These are phyloP conservation scores for Dendryphion nanum DNA, from an alignment of 2,329 filamentous ascomycete species.

Conservation along the genomic window DNA sequence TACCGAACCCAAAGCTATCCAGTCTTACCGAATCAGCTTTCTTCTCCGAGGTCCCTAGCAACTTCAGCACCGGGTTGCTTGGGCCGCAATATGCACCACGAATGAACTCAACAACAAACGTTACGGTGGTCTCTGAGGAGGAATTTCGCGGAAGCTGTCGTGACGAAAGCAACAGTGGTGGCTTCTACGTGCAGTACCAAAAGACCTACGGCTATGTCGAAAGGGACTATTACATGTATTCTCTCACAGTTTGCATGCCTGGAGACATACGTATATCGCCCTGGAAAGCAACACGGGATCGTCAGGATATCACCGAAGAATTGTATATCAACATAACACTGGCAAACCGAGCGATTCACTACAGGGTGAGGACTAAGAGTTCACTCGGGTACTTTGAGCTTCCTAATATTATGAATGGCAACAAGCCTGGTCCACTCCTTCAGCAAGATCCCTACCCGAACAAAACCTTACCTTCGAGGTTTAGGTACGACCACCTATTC, in stretches of 20 bases:
- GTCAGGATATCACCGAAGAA: slow-evolving; percentile 9
- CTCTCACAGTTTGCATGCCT: slow-evolving; percentile 8
- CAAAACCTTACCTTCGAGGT: neutral
- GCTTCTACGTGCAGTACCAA: slow-evolving; percentile 10
- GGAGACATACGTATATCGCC: slow-evolving; percentile 4
- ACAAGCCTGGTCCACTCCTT: slow-evolving; percentile 6
- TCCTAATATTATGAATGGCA: slow-evolving; percentile 6
- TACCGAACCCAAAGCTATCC: neutral
- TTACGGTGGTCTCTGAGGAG: slow-evolving; percentile 1
- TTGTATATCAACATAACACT: slow-evolving; percentile 4
- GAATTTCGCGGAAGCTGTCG: slow-evolving; percentile 6
- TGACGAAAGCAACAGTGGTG: slow-evolving; percentile 10
- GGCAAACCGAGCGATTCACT: neutral
- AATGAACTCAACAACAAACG: slow-evolving; percentile 5
- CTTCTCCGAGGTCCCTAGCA: slow-evolving; percentile 1
- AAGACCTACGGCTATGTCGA: neutral
- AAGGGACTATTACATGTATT: neutral
- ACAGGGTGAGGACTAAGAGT: slow-evolving; percentile 2
- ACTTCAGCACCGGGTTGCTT: slow-evolving; percentile 5
- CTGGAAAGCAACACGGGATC: slow-evolving; percentile 11
- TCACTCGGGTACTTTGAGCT: slow-evolving; percentile 14
- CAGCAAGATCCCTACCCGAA: slow-evolving; percentile 7
- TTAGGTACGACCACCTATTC: neutral
- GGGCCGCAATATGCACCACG: slow-evolving; percentile 10
- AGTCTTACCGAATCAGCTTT: neutral